Conservation (phyloP, 805 yeast species). For the Candida maris region DNA sequence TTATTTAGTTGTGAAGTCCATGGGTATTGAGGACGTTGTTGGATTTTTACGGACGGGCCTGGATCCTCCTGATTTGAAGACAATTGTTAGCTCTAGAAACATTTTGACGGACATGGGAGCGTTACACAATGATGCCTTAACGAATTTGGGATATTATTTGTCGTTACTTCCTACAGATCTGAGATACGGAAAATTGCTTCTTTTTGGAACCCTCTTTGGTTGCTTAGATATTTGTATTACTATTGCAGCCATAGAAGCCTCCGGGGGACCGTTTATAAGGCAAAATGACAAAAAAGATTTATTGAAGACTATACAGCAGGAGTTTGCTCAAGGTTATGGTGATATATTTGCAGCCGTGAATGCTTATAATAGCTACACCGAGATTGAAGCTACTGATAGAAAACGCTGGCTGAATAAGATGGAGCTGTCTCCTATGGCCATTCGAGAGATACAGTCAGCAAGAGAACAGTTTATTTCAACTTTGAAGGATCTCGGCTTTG, state of each 20-base stretch:
- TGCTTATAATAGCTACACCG: constrained; percentile 53
- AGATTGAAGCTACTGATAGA: constrained; percentile 28
- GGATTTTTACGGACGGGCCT: constrained; percentile 69
- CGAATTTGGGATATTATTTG: constrained; percentile 76
- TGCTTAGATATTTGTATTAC: constrained; percentile 75
- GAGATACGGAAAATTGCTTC: constrained; percentile 75
- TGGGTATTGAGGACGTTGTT: constrained; percentile 75
- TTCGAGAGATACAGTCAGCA: constrained; percentile 71
- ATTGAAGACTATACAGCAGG: constrained; percentile 44
- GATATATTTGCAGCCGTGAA: constrained; percentile 68
- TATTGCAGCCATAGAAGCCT: constrained; percentile 70
- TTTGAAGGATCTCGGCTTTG: constrained; percentile 75
- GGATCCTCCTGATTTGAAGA: constrained; percentile 67
- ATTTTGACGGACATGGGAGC: constrained; percentile 73
- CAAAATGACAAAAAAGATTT: constrained; percentile 61
- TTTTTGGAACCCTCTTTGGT: constrained; percentile 79
- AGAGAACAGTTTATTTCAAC: constrained; percentile 64
- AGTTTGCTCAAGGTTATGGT: constrained; percentile 54
- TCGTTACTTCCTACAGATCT: constrained; percentile 85
- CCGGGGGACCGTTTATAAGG: constrained; percentile 70
- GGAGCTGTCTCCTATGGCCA: constrained; percentile 55
- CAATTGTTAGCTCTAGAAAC: constrained; percentile 49
- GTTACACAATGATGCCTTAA: constrained; percentile 46
- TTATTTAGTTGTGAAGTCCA: constrained; percentile 78
- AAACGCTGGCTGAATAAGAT: constrained; percentile 52